Percentiles rank a stretch among this genome's conserved stretches.
These are phyloP conservation scores for Triadica sebifera DNA, from an alignment of 345 rosid genomes.

Conservation along the genomic window DNA sequence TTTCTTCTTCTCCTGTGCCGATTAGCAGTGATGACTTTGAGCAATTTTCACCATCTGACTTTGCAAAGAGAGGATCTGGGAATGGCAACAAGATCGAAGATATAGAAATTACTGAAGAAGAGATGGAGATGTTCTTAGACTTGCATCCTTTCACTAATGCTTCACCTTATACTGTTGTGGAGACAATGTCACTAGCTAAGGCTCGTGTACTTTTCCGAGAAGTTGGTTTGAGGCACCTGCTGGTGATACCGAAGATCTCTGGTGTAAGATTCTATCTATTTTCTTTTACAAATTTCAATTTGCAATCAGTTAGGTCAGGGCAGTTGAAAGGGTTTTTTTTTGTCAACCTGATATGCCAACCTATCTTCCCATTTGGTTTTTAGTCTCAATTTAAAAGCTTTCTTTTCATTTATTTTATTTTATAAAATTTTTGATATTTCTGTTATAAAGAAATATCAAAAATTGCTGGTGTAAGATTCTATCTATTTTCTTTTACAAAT, in stretches of 20 bases:
- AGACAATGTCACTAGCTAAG: slow-evolving; percentile 91
- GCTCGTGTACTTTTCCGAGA: slow-evolving; percentile 79
- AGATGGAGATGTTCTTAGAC: slow-evolving; percentile 86
- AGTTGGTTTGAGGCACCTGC: slow-evolving; percentile 81
- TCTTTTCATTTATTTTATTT: neutral
- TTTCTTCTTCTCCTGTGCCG: slow-evolving; percentile 45
- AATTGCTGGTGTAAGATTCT: slow-evolving; percentile 53
- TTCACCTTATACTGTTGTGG: slow-evolving; percentile 90
- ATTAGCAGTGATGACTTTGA: slow-evolving; percentile 35
- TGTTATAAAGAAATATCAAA: slow-evolving; percentile 57
- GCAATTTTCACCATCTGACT: slow-evolving; percentile 57
- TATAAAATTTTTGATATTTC: neutral
- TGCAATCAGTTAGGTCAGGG: neutral
- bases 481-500: slow-evolving; percentile 2
- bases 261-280: slow-evolving; percentile 44
- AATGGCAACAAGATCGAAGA: slow-evolving; percentile 60
- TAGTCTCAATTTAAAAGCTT: neutral
- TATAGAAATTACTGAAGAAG: slow-evolving; percentile 62
- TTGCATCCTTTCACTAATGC: slow-evolving; percentile 84
- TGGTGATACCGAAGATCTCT: slow-evolving; percentile 74
- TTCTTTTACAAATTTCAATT: neutral
- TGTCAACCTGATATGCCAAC: too few relatives aligned
- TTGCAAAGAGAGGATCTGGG: slow-evolving; percentile 79
- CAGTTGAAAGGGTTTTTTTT: neutral
- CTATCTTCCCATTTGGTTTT: neutral